Evolutionary conservation across 805 yeast genomes (phyloP), one percentile per base, ranked within the genome.

Genomic region (Candida ascalaphidarum): DNA sequence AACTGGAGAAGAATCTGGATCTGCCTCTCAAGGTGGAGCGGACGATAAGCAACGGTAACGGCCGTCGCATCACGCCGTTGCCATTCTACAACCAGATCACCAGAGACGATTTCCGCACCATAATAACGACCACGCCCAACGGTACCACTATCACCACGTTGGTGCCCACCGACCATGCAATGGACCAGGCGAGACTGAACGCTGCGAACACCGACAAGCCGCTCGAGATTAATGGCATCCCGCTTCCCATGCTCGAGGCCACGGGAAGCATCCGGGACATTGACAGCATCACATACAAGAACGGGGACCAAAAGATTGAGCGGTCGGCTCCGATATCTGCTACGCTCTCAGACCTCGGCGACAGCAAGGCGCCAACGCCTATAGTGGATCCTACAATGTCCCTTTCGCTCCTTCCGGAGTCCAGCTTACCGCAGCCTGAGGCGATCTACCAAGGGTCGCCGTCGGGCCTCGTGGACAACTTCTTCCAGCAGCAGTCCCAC

Each of bases 31-130:
- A 7, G 32, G 31, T 9, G 25, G 26, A 8, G 15, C 18, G n/a
- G 26, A 25, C 7, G 29, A 15, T 6, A 16, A 25, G 5, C n/a
- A 34, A 39, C 21, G 36, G 28, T 25, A 22, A 34, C 26, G 44
- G 36, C 40, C 51, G 43, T 52, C 55, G 58, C 29, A 66, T 80
- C 5, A 70, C 70, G 13, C 96, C 96, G 7, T 58, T 86, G 25
- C 96, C 96, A 7, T 81, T 86, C 45, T 86, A 85, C 54, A 83
- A 82, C 46, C 95, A 86, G 51, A 86, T 86, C 46, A 81, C 88
- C 17, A 78, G 76, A 42, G 96, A 86, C 50, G 89, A 84, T 50
- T 86, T 84, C 58, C 80, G 79, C 28, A 79, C 95, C 0, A 74
- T 81, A 17, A 79, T 86, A 1, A 76, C 84, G 2, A 86, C 94